Conservation (phyloP, 148 eudicot species). For the Tetragonia tetragonoides region DNA sequence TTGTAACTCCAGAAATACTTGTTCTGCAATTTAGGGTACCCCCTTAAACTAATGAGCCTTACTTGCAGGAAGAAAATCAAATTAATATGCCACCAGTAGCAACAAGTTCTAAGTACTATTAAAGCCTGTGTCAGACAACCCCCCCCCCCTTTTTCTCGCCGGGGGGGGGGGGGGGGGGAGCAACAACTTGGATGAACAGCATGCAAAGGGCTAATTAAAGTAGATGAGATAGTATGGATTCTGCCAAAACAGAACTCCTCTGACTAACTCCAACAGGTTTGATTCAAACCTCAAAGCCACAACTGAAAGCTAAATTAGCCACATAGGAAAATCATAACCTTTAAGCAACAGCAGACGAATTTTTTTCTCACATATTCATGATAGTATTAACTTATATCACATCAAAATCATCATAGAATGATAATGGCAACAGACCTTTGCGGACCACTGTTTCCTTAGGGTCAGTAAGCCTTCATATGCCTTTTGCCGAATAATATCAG, state of each 20-base stretch:
- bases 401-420: background rate
- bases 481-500: constrained; percentile 57
- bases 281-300: background rate
- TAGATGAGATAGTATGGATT: background rate
- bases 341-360: background rate
- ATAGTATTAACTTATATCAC: too few relatives aligned
- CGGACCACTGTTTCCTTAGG: constrained; percentile 49
- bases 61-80: constrained; percentile 3
- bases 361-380: background rate
- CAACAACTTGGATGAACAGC: background rate
- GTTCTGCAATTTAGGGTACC: constrained; percentile 47
- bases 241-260: background rate
- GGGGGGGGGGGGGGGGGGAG: background rate
- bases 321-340: background rate
- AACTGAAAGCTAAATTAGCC: background rate
- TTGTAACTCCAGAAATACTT: constrained; percentile 52
- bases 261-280: background rate
- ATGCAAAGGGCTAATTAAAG: background rate
- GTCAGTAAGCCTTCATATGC: constrained; percentile 48
- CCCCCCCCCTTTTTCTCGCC: too few relatives aligned
- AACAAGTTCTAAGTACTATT: background rate
- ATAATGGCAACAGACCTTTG: constrained; percentile 53
- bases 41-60: constrained; percentile 4
- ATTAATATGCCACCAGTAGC: background rate
- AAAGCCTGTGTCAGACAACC: background rate